Evolutionary conservation across 2,329 filamentous ascomycete genomes (phyloP).

Genomic region (Alternaria gaisen): DNA sequence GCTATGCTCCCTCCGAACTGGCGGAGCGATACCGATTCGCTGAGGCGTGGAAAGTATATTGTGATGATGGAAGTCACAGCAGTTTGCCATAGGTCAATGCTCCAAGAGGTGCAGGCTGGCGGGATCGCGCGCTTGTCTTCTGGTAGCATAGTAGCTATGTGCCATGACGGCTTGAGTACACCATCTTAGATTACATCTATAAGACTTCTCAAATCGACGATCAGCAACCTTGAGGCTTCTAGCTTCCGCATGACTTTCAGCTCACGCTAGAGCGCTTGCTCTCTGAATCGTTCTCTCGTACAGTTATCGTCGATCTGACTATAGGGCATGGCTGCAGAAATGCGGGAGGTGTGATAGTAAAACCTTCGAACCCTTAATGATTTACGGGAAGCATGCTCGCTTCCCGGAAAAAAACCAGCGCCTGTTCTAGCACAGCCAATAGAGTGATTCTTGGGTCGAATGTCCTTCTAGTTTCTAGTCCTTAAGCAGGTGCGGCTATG

Average conservation of each 20-base stretch:
- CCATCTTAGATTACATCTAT: not conserved
- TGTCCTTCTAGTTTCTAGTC: not conserved
- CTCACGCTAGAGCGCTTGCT: not conserved
- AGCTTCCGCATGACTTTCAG: not conserved
- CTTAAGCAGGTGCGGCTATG: not conserved
- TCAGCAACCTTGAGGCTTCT: not conserved
- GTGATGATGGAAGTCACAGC: not conserved
- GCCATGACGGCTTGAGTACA: not conserved
- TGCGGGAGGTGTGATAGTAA: not conserved
- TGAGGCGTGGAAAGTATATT: not conserved
- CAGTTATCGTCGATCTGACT: not conserved
- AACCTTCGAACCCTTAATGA: not conserved
- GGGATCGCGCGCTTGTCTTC: not conserved
- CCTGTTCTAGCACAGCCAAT: not conserved
- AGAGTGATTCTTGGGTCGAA: not conserved
- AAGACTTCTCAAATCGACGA: constrained; percentile 1
- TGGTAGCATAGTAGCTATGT: not conserved
- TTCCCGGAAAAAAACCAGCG: not conserved
- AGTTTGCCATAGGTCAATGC: not conserved
- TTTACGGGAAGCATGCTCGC: not conserved
- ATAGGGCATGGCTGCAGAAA: not conserved
- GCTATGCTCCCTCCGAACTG: not conserved
- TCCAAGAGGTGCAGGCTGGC: not conserved
- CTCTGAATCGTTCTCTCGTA: constrained; percentile 3
- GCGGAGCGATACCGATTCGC: not conserved